A percentile compares a stretch with the other conserved stretches of the same genome.
Conservation (phyloP, 306 rosid genomes). For the Pyrus bretschneideri region DNA sequence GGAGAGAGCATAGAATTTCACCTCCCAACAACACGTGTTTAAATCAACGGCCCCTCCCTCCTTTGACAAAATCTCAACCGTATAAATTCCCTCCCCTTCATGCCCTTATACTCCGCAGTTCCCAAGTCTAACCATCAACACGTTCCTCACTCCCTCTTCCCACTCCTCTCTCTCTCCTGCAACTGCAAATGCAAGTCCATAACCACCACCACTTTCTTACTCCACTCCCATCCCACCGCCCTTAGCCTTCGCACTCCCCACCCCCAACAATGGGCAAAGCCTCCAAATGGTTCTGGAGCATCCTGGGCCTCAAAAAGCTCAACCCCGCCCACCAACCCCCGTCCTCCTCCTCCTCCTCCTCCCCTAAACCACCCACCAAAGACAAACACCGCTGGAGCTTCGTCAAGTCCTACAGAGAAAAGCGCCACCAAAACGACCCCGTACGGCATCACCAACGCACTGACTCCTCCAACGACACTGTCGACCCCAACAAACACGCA, state of each 20-base stretch:
- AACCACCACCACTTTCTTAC: not conserved
- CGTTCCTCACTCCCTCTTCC: not conserved
- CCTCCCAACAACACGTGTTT: not conserved
- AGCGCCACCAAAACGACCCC: constrained; percentile 7
- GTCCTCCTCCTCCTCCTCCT: not conserved
- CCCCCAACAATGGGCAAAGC: constrained; percentile 59
- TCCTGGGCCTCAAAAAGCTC: constrained; percentile 40
- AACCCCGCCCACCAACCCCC: constrained; percentile 1
- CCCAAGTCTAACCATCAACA: too few species aligned
- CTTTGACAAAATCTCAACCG: constrained; percentile 5
- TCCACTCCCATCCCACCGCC: not conserved
- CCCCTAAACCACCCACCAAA: constrained; percentile 28
- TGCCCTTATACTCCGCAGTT: too few species aligned
- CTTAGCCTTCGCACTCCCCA: not conserved
- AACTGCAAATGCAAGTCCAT: constrained; percentile 15
- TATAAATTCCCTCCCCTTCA: not conserved
- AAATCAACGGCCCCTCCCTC: not conserved
- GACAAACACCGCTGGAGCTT: constrained; percentile 64
- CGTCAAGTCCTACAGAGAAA: constrained; percentile 54
- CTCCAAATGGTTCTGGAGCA: constrained; percentile 63
- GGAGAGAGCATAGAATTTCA: not conserved
- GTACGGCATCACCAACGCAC: not conserved
- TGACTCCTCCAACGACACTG: not conserved
- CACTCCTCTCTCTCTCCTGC: not conserved
- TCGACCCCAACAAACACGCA: constrained; percentile 36